phyloP scores from a whole-genome alignment of 768 basidiomycete genomes.

The Asterophora parasitica region DNA sequence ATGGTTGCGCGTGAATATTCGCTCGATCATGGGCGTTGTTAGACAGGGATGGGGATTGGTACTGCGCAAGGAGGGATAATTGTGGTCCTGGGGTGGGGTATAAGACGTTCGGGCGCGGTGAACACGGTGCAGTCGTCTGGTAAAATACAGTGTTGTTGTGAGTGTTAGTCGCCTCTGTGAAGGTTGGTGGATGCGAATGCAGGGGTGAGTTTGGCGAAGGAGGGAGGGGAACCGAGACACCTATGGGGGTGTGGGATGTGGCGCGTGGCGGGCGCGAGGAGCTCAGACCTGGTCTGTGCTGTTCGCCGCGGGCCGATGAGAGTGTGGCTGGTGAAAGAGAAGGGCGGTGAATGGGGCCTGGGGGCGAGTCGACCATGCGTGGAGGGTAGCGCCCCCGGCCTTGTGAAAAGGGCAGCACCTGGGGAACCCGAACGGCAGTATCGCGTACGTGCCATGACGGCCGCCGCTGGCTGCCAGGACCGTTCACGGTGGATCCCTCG shows the following conservation, averaged over 20 bases:
- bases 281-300: slow-evolving; percentile 38
- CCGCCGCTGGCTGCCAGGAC: slow-evolving; percentile 32
- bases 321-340: slow-evolving; percentile 16
- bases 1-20: too few species aligned
- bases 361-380: slow-evolving; percentile 22
- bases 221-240: slow-evolving; percentile 38
- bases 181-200: slow-evolving; percentile 24
- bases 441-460: slow-evolving; percentile 45
- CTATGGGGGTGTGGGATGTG: slow-evolving; percentile 32
- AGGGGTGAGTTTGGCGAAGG: slow-evolving; percentile 44
- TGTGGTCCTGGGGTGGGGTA: slow-evolving; percentile 41
- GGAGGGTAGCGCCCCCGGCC: slow-evolving; percentile 23
- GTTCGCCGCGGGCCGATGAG: slow-evolving; percentile 32
- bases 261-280: slow-evolving; percentile 36
- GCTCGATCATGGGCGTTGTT: too few species aligned
- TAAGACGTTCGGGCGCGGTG: slow-evolving; percentile 41
- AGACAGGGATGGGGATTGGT: slow-evolving; percentile 27
- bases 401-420: slow-evolving; percentile 11
- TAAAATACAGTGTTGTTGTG: slow-evolving; percentile 55
- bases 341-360: slow-evolving; percentile 13
- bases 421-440: slow-evolving; percentile 21
- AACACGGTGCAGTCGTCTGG: slow-evolving; percentile 50
- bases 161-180: slow-evolving; percentile 30
- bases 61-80: slow-evolving; percentile 38
- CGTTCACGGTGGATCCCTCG: slow-evolving; percentile 36